Evolutionary conservation across 495 filamentous ascomycete genomes (phyloP).

Genomic region (Talaromyces wortmannii): DNA sequence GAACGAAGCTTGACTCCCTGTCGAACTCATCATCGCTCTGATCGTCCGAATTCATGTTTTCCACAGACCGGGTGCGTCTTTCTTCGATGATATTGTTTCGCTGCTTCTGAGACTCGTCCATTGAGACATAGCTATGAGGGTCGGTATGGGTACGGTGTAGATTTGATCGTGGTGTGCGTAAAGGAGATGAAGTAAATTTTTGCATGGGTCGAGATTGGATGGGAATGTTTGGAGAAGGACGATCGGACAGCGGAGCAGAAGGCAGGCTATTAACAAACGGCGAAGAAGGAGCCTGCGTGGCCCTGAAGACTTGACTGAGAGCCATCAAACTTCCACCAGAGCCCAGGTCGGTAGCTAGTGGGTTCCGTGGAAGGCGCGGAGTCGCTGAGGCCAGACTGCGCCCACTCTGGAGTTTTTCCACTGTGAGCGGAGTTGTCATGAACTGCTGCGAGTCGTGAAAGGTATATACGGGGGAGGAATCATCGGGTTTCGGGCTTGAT

Average conservation of each 20-base stretch:
- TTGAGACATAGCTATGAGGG: constrained; percentile 42
- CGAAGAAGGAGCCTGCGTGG: constrained; percentile 47
- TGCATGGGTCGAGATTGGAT: constrained; percentile 32
- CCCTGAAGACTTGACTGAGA: constrained; percentile 44
- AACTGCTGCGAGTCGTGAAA: constrained; percentile 47
- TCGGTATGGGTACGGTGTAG: constrained; percentile 36
- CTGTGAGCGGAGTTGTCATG: constrained; percentile 36
- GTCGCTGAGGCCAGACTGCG: constrained; percentile 23
- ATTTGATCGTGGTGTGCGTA: constrained; percentile 18
- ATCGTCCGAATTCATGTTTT: constrained; percentile 29
- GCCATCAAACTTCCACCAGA: constrained; percentile 38
- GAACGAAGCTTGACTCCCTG: constrained; percentile 35
- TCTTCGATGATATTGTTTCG: constrained; percentile 25
- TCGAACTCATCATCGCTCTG: constrained; percentile 40
- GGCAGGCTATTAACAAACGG: constrained; percentile 32
- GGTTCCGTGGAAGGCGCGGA: constrained; percentile 37
- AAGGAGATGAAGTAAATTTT: constrained; percentile 35
- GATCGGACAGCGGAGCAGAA: constrained; percentile 36
- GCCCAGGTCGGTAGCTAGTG: constrained; percentile 32
- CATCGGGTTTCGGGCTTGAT: constrained; percentile 24
- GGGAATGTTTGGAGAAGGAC: constrained; percentile 45
- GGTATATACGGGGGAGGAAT: constrained; percentile 32
- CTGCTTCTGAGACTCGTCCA: constrained; percentile 43
- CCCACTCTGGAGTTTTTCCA: constrained; percentile 22
- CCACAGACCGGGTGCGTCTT: constrained; percentile 33